A percentile compares a stretch with the other conserved stretches of the same genome.
Evolutionary conservation across 768 basidiomycete species (phyloP).

Genomic region (Austroboletus eburneus): DNA sequence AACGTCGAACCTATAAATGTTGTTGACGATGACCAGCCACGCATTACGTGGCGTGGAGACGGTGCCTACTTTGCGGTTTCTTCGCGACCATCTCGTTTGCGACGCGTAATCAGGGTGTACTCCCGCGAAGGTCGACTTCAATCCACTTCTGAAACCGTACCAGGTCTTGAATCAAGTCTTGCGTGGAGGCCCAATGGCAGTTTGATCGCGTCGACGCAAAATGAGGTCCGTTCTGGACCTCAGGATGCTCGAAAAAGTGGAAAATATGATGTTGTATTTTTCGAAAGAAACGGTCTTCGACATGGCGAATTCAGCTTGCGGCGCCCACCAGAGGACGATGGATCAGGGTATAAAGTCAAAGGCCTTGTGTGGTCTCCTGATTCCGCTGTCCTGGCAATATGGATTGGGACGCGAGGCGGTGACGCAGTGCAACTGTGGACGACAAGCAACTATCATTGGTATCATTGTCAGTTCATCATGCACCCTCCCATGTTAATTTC

Average conservation of each 20-base stretch:
- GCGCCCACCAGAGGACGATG: slow-evolving; percentile 30
- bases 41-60: slow-evolving; percentile 93
- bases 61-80: slow-evolving; percentile 86
- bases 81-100: slow-evolving; percentile 47
- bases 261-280: slow-evolving; percentile 85
- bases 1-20: slow-evolving; percentile 50
- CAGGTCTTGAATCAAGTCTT: slow-evolving; percentile 75
- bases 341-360: slow-evolving; percentile 68
- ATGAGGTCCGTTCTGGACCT: slow-evolving; percentile 70
- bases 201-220: slow-evolving; percentile 75
- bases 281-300: slow-evolving; percentile 90
- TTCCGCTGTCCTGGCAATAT: slow-evolving; percentile 79
- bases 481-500: slow-evolving; percentile 3
- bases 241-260: slow-evolving; percentile 63
- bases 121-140: slow-evolving; percentile 58
- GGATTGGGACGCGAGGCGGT: slow-evolving; percentile 65
- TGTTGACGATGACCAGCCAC: slow-evolving; percentile 66
- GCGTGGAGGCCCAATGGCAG: slow-evolving; percentile 90
- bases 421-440: slow-evolving; percentile 95
- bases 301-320: slow-evolving; percentile 83
- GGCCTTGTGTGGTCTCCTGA: slow-evolving; percentile 87
- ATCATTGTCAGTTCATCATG: slow-evolving; percentile 3
- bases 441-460: slow-evolving; percentile 94
- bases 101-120: slow-evolving; percentile 29
- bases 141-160: slow-evolving; percentile 78